Evolutionary conservation across 805 yeast genomes (phyloP).

Genomic region (Kazachstania bromeliacearum): DNA sequence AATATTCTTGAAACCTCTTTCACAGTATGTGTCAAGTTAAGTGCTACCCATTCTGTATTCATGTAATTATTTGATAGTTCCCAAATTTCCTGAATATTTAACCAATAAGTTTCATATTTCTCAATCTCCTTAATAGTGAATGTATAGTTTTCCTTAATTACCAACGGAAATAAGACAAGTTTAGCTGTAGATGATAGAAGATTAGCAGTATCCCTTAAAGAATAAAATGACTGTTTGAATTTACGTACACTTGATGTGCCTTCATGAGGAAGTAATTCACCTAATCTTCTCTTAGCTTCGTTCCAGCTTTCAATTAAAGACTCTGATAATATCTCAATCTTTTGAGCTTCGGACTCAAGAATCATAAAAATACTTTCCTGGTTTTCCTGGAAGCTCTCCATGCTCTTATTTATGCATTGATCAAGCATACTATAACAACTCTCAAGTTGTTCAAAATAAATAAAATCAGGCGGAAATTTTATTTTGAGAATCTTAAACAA

Average conservation of each 20-base stretch:
- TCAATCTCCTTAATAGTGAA: slow-evolving; percentile 1
- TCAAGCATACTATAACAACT: slow-evolving; percentile 36
- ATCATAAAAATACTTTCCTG: background rate
- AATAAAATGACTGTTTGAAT: too few relatives aligned
- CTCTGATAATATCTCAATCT: background rate
- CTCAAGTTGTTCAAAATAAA: slow-evolving; percentile 54
- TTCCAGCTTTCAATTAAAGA: background rate
- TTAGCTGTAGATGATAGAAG: too few relatives aligned
- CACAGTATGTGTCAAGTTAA: background rate
- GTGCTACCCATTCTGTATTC: slow-evolving; percentile 8
- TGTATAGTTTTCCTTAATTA: too few relatives aligned
- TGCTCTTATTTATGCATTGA: background rate
- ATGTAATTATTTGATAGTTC: slow-evolving; percentile 3
- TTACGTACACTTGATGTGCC: too few relatives aligned
- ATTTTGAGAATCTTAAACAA: slow-evolving; percentile 31
- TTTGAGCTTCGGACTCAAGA: background rate
- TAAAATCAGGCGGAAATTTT: slow-evolving; percentile 45
- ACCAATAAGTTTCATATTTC: background rate
- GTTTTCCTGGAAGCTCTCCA: background rate
- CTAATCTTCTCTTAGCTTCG: background rate
- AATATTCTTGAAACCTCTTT: background rate
- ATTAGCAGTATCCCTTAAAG: too few relatives aligned
- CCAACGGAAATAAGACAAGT: too few relatives aligned
- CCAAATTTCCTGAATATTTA: slow-evolving; percentile 4
- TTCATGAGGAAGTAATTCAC: too few relatives aligned